These are phyloP conservation scores for Gilbertella persicaria DNA, from an alignment of 371 early-diverging fungal genomes.

Conservation along the genomic window DNA sequence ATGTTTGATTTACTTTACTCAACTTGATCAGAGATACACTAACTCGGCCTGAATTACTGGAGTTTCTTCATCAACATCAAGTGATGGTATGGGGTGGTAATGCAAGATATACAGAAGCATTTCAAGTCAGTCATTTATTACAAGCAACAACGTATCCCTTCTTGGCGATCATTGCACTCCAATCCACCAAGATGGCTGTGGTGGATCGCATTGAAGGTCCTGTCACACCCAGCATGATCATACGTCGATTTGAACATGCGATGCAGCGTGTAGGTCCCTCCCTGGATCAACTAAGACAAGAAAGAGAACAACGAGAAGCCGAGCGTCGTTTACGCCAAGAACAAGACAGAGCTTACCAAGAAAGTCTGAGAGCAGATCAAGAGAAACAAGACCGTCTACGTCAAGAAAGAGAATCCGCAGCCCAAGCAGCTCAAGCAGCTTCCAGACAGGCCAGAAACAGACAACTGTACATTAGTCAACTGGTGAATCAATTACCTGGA, in stretches of 20 bases:
- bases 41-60: conserved; percentile 55
- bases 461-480: conserved; percentile 35
- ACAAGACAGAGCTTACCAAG: conserved; percentile 85
- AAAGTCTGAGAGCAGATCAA: conserved; percentile 77
- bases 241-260: conserved; percentile 48
- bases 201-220: conserved; percentile 67
- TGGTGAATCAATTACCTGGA: conserved; percentile 31
- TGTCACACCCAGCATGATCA: conserved; percentile 46
- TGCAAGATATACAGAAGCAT: conserved; percentile 71
- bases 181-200: conserved; percentile 55
- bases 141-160: conserved; percentile 81
- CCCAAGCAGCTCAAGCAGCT: conserved; percentile 35
- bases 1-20: neutral
- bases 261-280: conserved; percentile 58
- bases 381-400: conserved; percentile 62
- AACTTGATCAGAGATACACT: conserved; percentile 52
- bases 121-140: conserved; percentile 69
- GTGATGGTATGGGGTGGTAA: conserved; percentile 82
- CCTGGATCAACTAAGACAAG: conserved; percentile 52
- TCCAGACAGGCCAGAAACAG: conserved; percentile 34
- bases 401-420: conserved; percentile 53
- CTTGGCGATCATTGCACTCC: conserved; percentile 70
- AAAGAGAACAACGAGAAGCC: conserved; percentile 66
- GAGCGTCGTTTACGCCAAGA: conserved; percentile 76
- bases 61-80: conserved; percentile 63